Conservation (phyloP, 2,329 filamentous ascomycete species). For the Phialemoniopsis sp. region DNA sequence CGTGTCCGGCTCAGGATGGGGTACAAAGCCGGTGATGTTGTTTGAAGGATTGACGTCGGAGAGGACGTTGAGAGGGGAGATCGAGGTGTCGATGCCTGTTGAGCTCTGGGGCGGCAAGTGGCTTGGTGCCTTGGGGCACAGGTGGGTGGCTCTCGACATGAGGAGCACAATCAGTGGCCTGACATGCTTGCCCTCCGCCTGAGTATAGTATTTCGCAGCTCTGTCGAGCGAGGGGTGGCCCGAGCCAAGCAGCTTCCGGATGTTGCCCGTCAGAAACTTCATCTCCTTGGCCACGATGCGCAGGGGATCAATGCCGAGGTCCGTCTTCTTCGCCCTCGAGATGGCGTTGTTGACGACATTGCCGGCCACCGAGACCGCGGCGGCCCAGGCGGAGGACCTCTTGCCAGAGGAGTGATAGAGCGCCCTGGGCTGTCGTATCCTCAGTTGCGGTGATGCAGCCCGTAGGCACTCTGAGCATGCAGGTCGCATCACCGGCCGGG, state of each 20-base stretch:
- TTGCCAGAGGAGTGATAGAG: slow-evolving; percentile 39
- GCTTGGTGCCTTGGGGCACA: slow-evolving; percentile 55
- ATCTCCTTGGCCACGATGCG: slow-evolving; percentile 92
- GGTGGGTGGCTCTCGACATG: slow-evolving; percentile 91
- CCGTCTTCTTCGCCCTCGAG: slow-evolving; percentile 55
- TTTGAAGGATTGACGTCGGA: slow-evolving; percentile 77
- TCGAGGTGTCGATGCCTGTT: slow-evolving; percentile 45
- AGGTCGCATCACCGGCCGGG: slow-evolving; percentile 27
- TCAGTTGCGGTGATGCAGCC: slow-evolving; percentile 20
- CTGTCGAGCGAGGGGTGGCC: slow-evolving; percentile 93
- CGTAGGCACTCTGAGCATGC: slow-evolving; percentile 33
- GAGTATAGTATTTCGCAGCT: slow-evolving; percentile 96
- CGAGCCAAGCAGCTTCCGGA: slow-evolving; percentile 86
- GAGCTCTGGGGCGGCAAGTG: slow-evolving; percentile 32
- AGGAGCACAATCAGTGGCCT: slow-evolving; percentile 90
- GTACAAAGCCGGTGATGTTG: slow-evolving; percentile 45
- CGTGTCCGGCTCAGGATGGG: slow-evolving; percentile 35
- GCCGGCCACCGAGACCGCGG: slow-evolving; percentile 66
- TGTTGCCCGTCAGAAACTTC: slow-evolving; percentile 92
- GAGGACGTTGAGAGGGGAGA: slow-evolving; percentile 57
- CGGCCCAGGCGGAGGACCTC: slow-evolving; percentile 66
- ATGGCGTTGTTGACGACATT: slow-evolving; percentile 68
- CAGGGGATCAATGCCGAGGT: slow-evolving; percentile 80
- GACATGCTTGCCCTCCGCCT: slow-evolving; percentile 94
- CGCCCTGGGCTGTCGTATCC: slow-evolving; percentile 25